These are phyloP conservation scores for Schizophyllum amplum DNA, from an alignment of 1,284 basidiomycete genomes.

Conservation along the genomic window DNA sequence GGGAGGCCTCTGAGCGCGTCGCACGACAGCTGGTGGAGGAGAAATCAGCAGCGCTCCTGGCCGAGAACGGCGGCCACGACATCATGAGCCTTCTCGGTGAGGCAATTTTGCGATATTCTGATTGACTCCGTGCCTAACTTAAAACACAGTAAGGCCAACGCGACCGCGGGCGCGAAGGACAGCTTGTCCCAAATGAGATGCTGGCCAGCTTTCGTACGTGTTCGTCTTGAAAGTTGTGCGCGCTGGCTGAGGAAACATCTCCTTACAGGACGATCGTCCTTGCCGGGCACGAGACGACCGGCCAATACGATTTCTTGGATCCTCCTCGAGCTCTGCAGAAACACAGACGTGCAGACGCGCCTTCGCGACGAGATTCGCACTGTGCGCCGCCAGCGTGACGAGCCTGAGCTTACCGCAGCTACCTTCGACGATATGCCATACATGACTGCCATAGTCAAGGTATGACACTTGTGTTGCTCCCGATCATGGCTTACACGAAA, in stretches of 20 bases:
- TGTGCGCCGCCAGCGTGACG: conserved; percentile 28
- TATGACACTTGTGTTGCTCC: conserved; percentile 11
- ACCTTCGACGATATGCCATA: conserved; percentile 49
- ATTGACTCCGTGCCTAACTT: no score
- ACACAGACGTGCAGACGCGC: conserved; percentile 28
- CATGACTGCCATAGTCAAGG: conserved; percentile 44
- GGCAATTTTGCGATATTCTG: neutral
- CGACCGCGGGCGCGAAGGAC: conserved; percentile 32
- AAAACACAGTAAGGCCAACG: conserved; percentile 43
- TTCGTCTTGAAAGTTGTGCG: neutral
- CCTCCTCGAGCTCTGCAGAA: conserved; percentile 32
- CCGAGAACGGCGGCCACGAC: conserved; percentile 14
- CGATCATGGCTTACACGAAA: neutral
- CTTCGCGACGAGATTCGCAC: conserved; percentile 33
- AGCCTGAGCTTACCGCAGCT: conserved; percentile 29
- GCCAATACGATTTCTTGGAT: conserved; percentile 32
- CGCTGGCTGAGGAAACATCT: neutral
- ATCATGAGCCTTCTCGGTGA: conserved; percentile 17
- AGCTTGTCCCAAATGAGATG: conserved; percentile 43
- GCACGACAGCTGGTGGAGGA: conserved; percentile 11
- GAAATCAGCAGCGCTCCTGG: conserved; percentile 14
- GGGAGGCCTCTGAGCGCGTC: no score
- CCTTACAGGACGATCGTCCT: conserved; percentile 29
- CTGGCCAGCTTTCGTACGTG: no score
- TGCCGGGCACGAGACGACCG: conserved; percentile 40